These are phyloP conservation scores for Ogataea pilisensis DNA, from an alignment of 805 yeast species.

Conservation along the genomic window DNA sequence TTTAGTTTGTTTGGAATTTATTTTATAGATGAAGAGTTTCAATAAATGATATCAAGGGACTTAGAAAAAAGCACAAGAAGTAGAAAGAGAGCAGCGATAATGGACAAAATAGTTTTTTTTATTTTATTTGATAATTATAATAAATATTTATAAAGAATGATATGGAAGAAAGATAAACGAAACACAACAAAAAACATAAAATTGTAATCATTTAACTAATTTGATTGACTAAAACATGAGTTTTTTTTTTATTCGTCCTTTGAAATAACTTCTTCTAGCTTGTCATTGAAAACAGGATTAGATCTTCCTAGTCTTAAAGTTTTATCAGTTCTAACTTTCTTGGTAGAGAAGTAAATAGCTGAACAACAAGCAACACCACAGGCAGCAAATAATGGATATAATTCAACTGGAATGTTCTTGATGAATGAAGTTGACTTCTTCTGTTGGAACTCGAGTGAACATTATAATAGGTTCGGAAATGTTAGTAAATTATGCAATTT, in stretches of 20 bases:
- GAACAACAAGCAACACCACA: slow-evolving; percentile 48
- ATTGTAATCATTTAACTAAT: background rate
- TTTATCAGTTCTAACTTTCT: slow-evolving; percentile 45
- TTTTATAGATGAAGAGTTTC: no score
- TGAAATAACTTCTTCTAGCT: slow-evolving; percentile 32
- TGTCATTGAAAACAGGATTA: slow-evolving; percentile 39
- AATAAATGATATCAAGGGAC: no score
- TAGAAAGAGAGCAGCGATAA: no score
- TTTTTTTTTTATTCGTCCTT: slow-evolving; percentile 21
- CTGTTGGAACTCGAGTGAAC: slow-evolving; percentile 1
- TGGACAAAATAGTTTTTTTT: no score
- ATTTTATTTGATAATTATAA: no score
- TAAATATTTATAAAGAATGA: no score
- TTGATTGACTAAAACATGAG: background rate
- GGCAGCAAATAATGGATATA: slow-evolving; percentile 55
- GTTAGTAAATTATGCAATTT: slow-evolving; percentile 1
- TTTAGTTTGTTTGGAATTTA: no score
- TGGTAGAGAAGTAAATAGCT: slow-evolving; percentile 49
- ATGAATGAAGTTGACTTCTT: slow-evolving; percentile 19
- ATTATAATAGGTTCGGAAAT: background rate
- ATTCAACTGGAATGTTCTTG: slow-evolving; percentile 45
- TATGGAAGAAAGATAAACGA: slow-evolving; percentile 1
- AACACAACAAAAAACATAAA: background rate
- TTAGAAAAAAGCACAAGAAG: no score
- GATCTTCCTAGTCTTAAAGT: slow-evolving; percentile 47